These are phyloP conservation scores for Ganoderma boninense DNA, from an alignment of 1,284 basidiomycete genomes.

Conservation along the genomic window DNA sequence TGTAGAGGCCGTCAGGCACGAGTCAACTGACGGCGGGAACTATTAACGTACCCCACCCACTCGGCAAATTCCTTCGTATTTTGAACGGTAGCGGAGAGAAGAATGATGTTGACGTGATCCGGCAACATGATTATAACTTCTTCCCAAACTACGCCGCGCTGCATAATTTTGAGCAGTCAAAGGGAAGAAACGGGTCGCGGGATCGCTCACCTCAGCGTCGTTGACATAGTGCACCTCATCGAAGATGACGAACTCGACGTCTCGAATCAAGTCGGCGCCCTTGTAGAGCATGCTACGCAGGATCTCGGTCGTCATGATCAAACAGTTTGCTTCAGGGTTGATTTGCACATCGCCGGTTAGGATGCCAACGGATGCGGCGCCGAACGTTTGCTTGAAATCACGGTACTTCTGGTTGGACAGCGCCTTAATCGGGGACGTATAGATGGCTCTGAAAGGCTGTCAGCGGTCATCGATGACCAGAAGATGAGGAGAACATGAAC, in stretches of 20 bases:
- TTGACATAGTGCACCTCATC: constrained; percentile 99
- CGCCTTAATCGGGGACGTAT: constrained; percentile 99
- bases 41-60: constrained; percentile 90
- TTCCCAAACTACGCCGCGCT: constrained; percentile 99
- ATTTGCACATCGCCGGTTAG: constrained; percentile 99
- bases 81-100: constrained; percentile 97
- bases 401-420: constrained; percentile 99
- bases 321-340: constrained; percentile 96
- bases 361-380: constrained; percentile 92
- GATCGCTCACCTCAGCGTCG: constrained; percentile 86
- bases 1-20: constrained; percentile 41
- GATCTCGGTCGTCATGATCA: constrained; percentile 99
- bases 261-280: constrained; percentile 97
- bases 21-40: constrained; percentile 3
- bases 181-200: constrained; percentile 4
- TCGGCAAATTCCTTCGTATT: constrained; percentile 99
- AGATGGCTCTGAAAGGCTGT: constrained; percentile 81
- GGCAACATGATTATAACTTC: constrained; percentile 99
- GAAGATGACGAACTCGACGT: constrained; percentile 99
- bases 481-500: constrained; percentile 50
- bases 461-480: background rate
- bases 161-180: constrained; percentile 17
- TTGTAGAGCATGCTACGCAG: constrained; percentile 98
- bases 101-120: constrained; percentile 96
- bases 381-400: constrained; percentile 98